phyloP scores from a whole-genome alignment of 495 filamentous ascomycete genomes.

The Penicillium nucicola region DNA sequence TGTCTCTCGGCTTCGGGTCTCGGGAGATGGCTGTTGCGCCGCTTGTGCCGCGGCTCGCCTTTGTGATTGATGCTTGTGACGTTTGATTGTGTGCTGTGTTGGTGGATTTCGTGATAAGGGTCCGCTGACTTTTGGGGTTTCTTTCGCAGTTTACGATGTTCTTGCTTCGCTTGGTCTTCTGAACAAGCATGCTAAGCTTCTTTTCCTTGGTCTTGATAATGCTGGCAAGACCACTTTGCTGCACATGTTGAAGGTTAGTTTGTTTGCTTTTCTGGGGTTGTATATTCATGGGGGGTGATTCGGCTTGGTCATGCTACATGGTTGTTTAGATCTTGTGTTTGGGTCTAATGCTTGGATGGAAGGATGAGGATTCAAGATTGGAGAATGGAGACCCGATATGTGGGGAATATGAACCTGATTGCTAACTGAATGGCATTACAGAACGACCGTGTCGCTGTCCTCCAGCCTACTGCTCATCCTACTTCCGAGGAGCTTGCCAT shows the following conservation, averaged over 20 bases:
- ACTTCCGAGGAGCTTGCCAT: slow-evolving; percentile 96
- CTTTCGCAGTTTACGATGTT: slow-evolving; percentile 77
- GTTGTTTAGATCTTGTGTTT: background rate
- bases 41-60: slow-evolving; percentile 6
- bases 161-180: slow-evolving; percentile 85
- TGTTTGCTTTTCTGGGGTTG: background rate
- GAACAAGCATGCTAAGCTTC: slow-evolving; percentile 95
- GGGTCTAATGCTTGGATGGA: background rate
- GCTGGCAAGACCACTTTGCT: slow-evolving; percentile 94
- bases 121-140: slow-evolving; percentile 11
- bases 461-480: slow-evolving; percentile 86
- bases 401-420: background rate
- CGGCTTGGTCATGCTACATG: background rate
- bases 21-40: too few relatives aligned
- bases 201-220: slow-evolving; percentile 94
- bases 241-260: slow-evolving; percentile 85
- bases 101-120: background rate
- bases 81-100: slow-evolving; percentile 7
- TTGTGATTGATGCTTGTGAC: slow-evolving; percentile 11
- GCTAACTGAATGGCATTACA: slow-evolving; percentile 28
- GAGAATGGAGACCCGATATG: background rate
- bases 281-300: background rate
- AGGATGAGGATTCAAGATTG: background rate
- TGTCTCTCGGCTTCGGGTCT: too few relatives aligned
- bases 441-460: slow-evolving; percentile 93